Conservation (phyloP, 2,329 filamentous ascomycete genomes). For the Claviceps cyperi region DNA sequence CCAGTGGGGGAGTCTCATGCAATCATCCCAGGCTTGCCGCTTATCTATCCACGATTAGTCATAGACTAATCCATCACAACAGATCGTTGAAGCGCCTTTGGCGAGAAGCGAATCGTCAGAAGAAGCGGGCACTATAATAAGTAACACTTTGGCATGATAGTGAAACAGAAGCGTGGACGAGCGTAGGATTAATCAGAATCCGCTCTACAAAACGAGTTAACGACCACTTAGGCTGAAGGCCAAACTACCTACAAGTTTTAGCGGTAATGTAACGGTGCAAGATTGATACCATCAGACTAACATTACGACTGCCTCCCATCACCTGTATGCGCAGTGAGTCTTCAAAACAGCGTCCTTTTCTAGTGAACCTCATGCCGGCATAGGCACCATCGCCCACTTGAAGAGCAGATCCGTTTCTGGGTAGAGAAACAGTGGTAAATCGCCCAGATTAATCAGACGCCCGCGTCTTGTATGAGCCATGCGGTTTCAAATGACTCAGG, state of each 20-base stretch:
- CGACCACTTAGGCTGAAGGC: constrained; percentile 11
- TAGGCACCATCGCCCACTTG: neutral
- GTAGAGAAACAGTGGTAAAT: neutral
- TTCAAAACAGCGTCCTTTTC: neutral
- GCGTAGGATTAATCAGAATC: too few species aligned
- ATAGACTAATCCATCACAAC: too few species aligned
- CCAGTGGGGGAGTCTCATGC: too few species aligned
- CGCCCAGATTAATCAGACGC: neutral
- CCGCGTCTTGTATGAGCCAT: neutral
- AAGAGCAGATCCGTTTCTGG: neutral
- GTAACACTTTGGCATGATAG: too few species aligned
- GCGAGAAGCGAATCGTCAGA: too few species aligned
- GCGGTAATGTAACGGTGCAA: constrained; percentile 17
- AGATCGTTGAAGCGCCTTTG: too few species aligned
- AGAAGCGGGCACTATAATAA: too few species aligned
- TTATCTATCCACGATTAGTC: too few species aligned
- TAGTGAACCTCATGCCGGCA: neutral
- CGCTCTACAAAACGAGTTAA: too few species aligned
- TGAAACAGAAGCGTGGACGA: too few species aligned
- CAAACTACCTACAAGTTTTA: constrained; percentile 15
- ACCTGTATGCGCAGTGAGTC: constrained; percentile 13
- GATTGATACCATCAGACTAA: constrained; percentile 13
- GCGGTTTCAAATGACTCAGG: constrained; percentile 36
- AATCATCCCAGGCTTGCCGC: too few species aligned
- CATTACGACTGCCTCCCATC: constrained; percentile 13